Evolutionary conservation across 768 basidiomycete species (phyloP).

Genomic region (Podaxis sp.): DNA sequence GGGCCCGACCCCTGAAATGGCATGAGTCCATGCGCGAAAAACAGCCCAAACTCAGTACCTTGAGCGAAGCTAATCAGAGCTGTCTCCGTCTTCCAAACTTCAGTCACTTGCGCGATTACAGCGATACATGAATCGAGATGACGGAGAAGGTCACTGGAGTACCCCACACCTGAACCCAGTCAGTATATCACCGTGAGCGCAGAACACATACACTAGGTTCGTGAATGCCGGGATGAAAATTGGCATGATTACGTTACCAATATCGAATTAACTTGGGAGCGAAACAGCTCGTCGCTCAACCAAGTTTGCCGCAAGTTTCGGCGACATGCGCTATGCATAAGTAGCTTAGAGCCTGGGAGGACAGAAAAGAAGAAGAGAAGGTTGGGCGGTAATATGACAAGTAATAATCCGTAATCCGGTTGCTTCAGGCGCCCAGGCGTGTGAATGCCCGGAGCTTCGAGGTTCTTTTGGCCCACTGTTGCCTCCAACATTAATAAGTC

Average conservation of each 20-base stretch:
- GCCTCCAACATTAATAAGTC: no score
- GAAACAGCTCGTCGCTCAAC: background rate
- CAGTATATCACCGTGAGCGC: background rate
- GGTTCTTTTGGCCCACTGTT: no score
- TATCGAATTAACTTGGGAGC: background rate
- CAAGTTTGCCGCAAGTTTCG: no score
- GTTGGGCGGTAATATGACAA: no score
- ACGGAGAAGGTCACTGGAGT: background rate
- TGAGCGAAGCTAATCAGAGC: background rate
- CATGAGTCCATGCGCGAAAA: background rate
- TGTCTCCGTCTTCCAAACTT: background rate
- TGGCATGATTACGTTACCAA: slow-evolving; percentile 7
- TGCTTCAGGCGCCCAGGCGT: no score
- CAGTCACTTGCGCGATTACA: background rate
- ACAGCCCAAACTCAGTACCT: background rate
- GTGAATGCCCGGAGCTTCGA: no score
- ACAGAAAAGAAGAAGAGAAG: no score
- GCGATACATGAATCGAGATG: background rate
- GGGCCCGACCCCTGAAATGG: background rate
- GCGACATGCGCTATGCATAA: no score
- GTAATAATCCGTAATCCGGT: no score
- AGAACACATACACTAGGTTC: background rate
- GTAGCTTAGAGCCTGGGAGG: no score
- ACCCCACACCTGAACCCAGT: background rate
- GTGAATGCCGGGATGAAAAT: background rate